Evolutionary conservation across 805 yeast species (phyloP).

Genomic region (Torulaspora delbrueckii): DNA sequence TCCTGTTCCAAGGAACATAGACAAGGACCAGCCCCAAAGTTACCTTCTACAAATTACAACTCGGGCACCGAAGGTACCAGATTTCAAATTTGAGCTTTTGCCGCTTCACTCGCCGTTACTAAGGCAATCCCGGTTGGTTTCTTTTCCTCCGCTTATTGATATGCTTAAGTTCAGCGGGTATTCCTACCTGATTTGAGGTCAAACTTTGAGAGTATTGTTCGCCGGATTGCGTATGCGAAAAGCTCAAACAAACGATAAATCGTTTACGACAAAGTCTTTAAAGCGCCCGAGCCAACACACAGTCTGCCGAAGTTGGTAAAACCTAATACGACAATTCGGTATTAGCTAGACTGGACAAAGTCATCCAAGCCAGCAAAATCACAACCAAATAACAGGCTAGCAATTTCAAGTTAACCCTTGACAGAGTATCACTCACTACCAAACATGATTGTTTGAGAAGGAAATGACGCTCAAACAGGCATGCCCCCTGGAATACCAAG

Average conservation of each 20-base stretch:
- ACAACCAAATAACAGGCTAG: slow-evolving; percentile 24
- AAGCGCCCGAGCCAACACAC: slow-evolving; percentile 11
- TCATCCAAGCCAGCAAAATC: slow-evolving; percentile 16
- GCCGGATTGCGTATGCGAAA: slow-evolving; percentile 13
- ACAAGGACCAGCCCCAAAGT: slow-evolving; percentile 34
- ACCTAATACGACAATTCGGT: slow-evolving; percentile 23
- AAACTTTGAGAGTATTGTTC: slow-evolving; percentile 29
- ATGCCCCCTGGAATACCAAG: slow-evolving; percentile 39
- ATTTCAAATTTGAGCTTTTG: slow-evolving; percentile 42
- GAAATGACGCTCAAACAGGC: slow-evolving; percentile 42
- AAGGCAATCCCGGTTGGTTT: slow-evolving; percentile 44
- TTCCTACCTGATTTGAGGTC: slow-evolving; percentile 39
- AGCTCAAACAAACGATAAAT: slow-evolving; percentile 6
- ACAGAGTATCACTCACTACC: slow-evolving; percentile 35
- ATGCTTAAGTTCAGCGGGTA: slow-evolving; percentile 45
- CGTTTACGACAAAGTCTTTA: slow-evolving; percentile 8
- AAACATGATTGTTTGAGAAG: slow-evolving; percentile 34
- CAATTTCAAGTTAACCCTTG: slow-evolving; percentile 33
- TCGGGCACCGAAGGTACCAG: slow-evolving; percentile 38
- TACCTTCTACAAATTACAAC: slow-evolving; percentile 40
- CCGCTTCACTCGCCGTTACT: slow-evolving; percentile 43
- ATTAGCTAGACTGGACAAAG: slow-evolving; percentile 17
- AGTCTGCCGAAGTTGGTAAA: slow-evolving; percentile 21
- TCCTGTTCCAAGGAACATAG: slow-evolving; percentile 40
- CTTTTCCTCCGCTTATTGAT: slow-evolving; percentile 45